Conservation (phyloP, 2,329 filamentous ascomycete species). For the Aspergillus terreus region DNA sequence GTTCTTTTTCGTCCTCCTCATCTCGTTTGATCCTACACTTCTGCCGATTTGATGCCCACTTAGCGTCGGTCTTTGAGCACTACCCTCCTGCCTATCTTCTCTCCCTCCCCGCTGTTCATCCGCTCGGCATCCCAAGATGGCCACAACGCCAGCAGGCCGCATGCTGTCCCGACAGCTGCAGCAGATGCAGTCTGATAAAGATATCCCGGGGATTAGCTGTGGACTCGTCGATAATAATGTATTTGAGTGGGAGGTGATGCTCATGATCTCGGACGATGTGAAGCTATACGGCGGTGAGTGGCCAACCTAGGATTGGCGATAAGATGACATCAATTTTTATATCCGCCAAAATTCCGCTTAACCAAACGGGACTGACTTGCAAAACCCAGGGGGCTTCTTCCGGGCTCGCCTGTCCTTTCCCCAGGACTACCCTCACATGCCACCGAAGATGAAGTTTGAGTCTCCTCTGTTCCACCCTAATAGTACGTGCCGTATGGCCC, state of each 20-base stretch:
- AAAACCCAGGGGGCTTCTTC: conserved; percentile 77
- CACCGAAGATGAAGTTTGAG: conserved; percentile 85
- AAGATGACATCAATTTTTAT: too few species aligned
- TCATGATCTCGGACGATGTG: conserved; percentile 95
- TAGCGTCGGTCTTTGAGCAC: too few species aligned
- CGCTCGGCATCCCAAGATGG: conserved; percentile 26
- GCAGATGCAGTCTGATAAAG: conserved; percentile 86
- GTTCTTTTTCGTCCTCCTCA: neutral
- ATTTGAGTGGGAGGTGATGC: conserved; percentile 98
- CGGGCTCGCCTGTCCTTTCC: conserved; percentile 81
- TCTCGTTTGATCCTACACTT: neutral
- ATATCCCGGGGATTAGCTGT: conserved; percentile 91
- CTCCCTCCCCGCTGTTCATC: neutral
- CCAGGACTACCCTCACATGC: conserved; percentile 76
- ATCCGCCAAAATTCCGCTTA: too few species aligned
- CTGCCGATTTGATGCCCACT: too few species aligned
- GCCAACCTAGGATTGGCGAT: too few species aligned
- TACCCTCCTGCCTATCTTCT: neutral
- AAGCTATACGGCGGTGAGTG: conserved; percentile 83
- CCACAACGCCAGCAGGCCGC: conserved; percentile 46
- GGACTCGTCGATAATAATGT: conserved; percentile 82
- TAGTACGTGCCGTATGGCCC: conserved; percentile 42
- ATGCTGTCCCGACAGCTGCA: conserved; percentile 84
- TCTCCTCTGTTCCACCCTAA: conserved; percentile 91
- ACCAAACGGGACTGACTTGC: neutral